Evolutionary conservation across 1,284 basidiomycete species (phyloP).

Genomic region (Cryptococcus sp.): DNA sequence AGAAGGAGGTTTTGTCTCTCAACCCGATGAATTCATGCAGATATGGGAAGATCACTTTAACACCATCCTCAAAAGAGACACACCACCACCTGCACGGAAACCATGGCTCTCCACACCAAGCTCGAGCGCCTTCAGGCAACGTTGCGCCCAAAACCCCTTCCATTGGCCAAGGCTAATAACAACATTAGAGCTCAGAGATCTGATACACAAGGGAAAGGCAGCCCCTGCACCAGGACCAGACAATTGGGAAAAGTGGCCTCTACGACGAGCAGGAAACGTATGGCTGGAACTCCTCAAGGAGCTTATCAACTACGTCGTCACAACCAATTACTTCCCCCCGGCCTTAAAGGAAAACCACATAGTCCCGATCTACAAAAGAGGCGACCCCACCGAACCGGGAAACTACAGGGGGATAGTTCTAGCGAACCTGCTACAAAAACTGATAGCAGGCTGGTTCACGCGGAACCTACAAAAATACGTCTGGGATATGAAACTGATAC

Average conservation of each 20-base stretch:
- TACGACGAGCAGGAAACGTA: constrained; percentile 24
- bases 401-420: constrained; percentile 39
- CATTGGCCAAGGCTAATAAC: too few species aligned
- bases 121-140: too few species aligned
- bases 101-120: too few species aligned
- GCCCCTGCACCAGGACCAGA: constrained; percentile 30
- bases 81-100: too few species aligned
- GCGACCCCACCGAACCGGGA: constrained; percentile 19
- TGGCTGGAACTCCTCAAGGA: constrained; percentile 27
- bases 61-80: too few species aligned
- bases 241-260: constrained; percentile 41
- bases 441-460: too few species aligned
- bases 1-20: too few species aligned
- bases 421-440: constrained; percentile 27
- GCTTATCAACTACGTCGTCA: constrained; percentile 38
- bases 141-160: too few species aligned
- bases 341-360: constrained; percentile 26
- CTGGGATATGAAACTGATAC: too few species aligned
- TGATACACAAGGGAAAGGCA: constrained; percentile 20
- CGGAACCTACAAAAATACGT: too few species aligned
- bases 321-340: constrained; percentile 24
- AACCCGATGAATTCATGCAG: too few species aligned
- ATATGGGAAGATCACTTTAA: too few species aligned
- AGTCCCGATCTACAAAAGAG: constrained; percentile 40
- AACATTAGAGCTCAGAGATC: constrained; percentile 8